Evolutionary conservation across 1,284 basidiomycete genomes (phyloP).

Genomic region (Wallemia ichthyophaga): DNA sequence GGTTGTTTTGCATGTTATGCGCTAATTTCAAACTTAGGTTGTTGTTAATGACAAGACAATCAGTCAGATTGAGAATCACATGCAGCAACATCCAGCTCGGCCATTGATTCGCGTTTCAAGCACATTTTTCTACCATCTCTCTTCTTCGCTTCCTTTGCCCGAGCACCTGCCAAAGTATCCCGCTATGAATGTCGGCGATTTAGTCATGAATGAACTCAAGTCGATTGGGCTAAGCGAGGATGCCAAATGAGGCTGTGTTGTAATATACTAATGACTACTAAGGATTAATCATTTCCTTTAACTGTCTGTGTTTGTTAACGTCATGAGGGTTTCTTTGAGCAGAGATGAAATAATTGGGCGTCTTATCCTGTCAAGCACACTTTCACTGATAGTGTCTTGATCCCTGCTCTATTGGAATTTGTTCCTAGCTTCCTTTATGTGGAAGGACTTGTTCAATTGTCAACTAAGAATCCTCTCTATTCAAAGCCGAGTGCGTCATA

Average conservation of each 20-base stretch:
- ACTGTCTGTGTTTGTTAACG: too few relatives aligned
- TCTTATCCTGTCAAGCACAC: too few relatives aligned
- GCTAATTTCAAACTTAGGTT: conserved; percentile 17
- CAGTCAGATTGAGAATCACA: conserved; percentile 30
- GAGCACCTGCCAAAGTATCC: neutral
- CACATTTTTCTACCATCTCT: conserved; percentile 24
- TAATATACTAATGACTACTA: neutral
- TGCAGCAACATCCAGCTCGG: conserved; percentile 29
- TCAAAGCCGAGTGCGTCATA: too few relatives aligned
- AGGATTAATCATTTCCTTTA: too few relatives aligned
- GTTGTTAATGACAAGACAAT: conserved; percentile 52
- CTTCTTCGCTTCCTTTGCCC: neutral
- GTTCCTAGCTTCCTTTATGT: too few relatives aligned
- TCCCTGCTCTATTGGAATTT: too few relatives aligned
- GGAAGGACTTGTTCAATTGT: too few relatives aligned
- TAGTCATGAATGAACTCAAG: neutral
- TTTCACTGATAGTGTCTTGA: too few relatives aligned
- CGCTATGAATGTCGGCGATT: neutral
- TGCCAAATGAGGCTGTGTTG: neutral
- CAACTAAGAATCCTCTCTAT: too few relatives aligned
- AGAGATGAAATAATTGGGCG: too few relatives aligned
- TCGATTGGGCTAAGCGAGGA: neutral
- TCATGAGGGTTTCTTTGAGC: too few relatives aligned
- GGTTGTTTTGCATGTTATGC: too few relatives aligned
- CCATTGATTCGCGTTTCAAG: conserved; percentile 69